Evolutionary conservation across 2,329 filamentous ascomycete species (phyloP).

Genomic region (Rachicladosporium sp.): DNA sequence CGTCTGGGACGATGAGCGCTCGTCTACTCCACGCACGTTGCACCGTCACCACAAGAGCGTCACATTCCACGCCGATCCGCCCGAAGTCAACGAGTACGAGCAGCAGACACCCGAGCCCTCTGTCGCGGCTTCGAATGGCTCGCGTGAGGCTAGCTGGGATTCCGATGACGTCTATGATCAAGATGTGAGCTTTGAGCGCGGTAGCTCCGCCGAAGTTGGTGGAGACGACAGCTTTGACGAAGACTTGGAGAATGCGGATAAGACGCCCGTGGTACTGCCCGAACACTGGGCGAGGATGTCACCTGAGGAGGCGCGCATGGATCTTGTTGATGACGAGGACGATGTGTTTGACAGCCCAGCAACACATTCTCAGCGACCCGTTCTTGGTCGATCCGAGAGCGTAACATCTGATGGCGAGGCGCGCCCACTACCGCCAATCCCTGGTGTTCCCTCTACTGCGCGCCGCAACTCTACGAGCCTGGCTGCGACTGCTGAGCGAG

Average conservation of each 20-base stretch:
- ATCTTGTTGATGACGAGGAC: conserved; percentile 43
- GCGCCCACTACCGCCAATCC: conserved; percentile 76
- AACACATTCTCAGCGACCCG: conserved; percentile 39
- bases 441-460: conserved; percentile 37
- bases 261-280: conserved; percentile 93
- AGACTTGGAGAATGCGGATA: conserved; percentile 87
- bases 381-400: conserved; percentile 57
- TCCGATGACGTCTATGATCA: conserved; percentile 61
- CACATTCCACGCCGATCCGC: conserved; percentile 87
- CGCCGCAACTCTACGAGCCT: conserved; percentile 44
- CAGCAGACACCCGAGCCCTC: conserved; percentile 96
- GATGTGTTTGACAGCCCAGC: conserved; percentile 52
- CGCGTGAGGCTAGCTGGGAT: conserved; percentile 86
- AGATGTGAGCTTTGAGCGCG: conserved; percentile 49
- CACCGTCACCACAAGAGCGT: conserved; percentile 91
- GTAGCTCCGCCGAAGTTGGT: conserved; percentile 51
- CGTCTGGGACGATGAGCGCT: conserved; percentile 52
- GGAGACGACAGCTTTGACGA: conserved; percentile 77
- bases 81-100: conserved; percentile 94
- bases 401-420: conserved; percentile 67
- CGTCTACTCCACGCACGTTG: conserved; percentile 53
- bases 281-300: conserved; percentile 85
- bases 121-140: conserved; percentile 67
- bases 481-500: conserved; percentile 59
- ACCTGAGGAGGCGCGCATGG: conserved; percentile 48